Percentiles rank a stretch among this genome's conserved stretches.
Conservation (phyloP, 2,329 filamentous ascomycete species). For the Penicillium italicum region DNA sequence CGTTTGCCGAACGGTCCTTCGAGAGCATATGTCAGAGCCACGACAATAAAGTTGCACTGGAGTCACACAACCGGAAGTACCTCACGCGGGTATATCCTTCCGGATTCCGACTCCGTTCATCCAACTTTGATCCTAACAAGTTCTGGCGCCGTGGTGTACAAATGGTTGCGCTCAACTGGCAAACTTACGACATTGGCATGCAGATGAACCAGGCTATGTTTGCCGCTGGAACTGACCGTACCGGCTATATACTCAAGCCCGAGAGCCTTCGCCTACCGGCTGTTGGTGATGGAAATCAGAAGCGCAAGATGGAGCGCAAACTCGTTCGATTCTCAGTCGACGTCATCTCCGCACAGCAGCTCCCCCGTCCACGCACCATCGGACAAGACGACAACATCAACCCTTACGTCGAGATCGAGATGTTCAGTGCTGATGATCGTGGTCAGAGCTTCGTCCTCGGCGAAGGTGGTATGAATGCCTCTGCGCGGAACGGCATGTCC, state of each 20-base stretch:
- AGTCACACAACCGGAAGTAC: slow-evolving; percentile 86
- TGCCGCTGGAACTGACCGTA: slow-evolving; percentile 76
- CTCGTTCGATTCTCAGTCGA: slow-evolving; percentile 81
- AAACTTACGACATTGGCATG: slow-evolving; percentile 93
- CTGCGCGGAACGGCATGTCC: slow-evolving; percentile 60
- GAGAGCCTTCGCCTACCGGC: slow-evolving; percentile 63
- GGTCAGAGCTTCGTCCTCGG: slow-evolving; percentile 67
- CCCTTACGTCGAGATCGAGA: slow-evolving; percentile 90
- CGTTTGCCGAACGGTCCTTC: slow-evolving; percentile 87
- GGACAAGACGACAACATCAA: slow-evolving; percentile 74
- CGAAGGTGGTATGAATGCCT: slow-evolving; percentile 63
- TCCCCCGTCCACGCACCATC: slow-evolving; percentile 75
- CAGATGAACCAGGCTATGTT: slow-evolving; percentile 99
- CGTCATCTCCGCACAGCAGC: slow-evolving; percentile 88
- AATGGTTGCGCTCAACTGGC: slow-evolving; percentile 98
- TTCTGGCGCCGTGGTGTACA: slow-evolving; percentile 96
- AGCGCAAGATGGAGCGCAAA: slow-evolving; percentile 69
- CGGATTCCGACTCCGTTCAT: slow-evolving; percentile 74
- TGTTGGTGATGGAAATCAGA: slow-evolving; percentile 27
- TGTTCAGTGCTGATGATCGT: slow-evolving; percentile 92
- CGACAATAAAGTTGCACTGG: slow-evolving; percentile 72
- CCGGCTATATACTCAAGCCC: slow-evolving; percentile 92
- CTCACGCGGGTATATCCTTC: slow-evolving; percentile 94
- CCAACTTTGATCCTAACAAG: slow-evolving; percentile 89
- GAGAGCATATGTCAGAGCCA: slow-evolving; percentile 72